Evolutionary conservation across 2,329 filamentous ascomycete species (phyloP).

Genomic region (Aspergillus neoniger): DNA sequence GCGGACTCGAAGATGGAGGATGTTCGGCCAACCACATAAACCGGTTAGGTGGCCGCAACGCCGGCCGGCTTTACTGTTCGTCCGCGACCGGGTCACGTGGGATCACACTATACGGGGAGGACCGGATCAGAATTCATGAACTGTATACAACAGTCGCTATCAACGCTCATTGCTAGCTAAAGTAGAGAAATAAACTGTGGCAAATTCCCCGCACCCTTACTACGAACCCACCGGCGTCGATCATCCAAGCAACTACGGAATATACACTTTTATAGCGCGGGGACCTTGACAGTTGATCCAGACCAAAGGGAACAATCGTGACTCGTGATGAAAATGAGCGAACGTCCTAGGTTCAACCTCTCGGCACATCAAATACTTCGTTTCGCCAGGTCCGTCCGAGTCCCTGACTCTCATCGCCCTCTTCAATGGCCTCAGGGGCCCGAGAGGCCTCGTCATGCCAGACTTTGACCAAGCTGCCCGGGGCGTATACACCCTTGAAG

Average conservation of each 20-base stretch:
- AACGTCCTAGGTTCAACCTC: constrained; percentile 8
- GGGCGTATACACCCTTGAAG: constrained; percentile 83
- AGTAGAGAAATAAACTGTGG: neutral
- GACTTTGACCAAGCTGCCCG: constrained; percentile 84
- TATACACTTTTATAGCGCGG: neutral
- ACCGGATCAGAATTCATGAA: neutral
- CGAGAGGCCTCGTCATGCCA: constrained; percentile 77
- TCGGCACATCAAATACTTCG: constrained; percentile 67
- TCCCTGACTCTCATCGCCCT: constrained; percentile 63
- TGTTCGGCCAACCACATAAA: constrained; percentile 1
- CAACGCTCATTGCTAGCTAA: neutral
- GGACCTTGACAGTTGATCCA: neutral
- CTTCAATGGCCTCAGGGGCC: constrained; percentile 73
- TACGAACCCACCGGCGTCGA: neutral
- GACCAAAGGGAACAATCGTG: neutral
- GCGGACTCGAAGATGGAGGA: constrained; percentile 4
- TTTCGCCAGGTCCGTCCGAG: constrained; percentile 69
- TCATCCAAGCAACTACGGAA: neutral
- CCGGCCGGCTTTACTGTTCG: constrained; percentile 11
- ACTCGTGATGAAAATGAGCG: neutral
- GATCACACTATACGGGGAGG: too few species aligned
- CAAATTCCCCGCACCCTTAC: neutral
- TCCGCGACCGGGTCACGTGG: constrained; percentile 22
- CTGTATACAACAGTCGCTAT: neutral
- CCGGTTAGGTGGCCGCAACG: constrained; percentile 29